A percentile compares a stretch with the other conserved stretches of the same genome.
Conservation (phyloP, 768 basidiomycete genomes). For the Boletus sp. region DNA sequence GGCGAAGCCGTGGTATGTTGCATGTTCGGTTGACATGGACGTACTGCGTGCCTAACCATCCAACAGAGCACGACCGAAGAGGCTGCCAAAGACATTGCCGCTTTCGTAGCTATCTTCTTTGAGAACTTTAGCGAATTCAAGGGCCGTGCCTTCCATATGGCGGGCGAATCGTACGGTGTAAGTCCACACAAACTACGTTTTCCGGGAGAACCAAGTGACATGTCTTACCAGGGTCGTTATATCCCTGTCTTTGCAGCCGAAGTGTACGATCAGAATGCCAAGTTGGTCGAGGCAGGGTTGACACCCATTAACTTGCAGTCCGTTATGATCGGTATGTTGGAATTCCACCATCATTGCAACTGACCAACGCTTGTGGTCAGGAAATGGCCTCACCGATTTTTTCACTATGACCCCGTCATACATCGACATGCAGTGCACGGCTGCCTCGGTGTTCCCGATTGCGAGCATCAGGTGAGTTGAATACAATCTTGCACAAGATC, state of each 20-base stretch:
- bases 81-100: constrained; percentile 67
- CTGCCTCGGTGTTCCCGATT: constrained; percentile 50
- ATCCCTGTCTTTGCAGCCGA: constrained; percentile 49
- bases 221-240: constrained; percentile 44
- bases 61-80: constrained; percentile 60
- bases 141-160: constrained; percentile 61
- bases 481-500: not conserved
- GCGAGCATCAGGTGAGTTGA: constrained; percentile 23
- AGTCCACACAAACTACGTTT: not conserved
- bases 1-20: constrained; percentile 39
- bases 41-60: not conserved
- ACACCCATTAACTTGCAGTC: constrained; percentile 51
- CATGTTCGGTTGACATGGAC: not conserved
- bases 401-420: constrained; percentile 40
- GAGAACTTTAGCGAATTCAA: constrained; percentile 72
- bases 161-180: constrained; percentile 57
- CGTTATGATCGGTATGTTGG: constrained; percentile 44
- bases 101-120: constrained; percentile 71
- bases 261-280: constrained; percentile 48
- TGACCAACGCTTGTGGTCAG: constrained; percentile 19
- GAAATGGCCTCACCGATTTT: constrained; percentile 46
- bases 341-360: not conserved
- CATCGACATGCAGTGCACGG: constrained; percentile 56
- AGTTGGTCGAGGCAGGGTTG: constrained; percentile 42
- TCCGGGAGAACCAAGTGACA: not conserved